Base-by-base conservation (phyloP, 345 rosid species). In the Eucalyptus curtisii region DNA sequence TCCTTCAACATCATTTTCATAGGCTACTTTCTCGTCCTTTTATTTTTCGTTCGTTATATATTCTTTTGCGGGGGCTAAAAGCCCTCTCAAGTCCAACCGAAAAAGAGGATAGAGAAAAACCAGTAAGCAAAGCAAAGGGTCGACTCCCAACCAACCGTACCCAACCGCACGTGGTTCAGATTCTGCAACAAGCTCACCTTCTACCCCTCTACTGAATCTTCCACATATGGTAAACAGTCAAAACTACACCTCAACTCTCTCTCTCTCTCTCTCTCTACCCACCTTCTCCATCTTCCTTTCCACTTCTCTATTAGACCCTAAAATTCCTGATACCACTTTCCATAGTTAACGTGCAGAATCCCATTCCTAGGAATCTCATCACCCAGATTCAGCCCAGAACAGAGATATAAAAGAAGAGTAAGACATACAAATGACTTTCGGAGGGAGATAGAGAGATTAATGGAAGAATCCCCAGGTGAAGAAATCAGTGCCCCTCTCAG, bases 401-500 rank as follows among this genome's bases (percentile, higher is more conserved):
- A 37, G 84, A 11, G 47, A 22, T 19, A 17, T 8, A 17, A 68
- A 68, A 68, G 42, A 3, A 68, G 3, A 3, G 25, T n/a, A 68
- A 19, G 44, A 76, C 20, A 0, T 20, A 76, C 13, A 40, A 22
- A 40, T 76, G 84, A 40, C 47, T 22, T 76, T 10, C 11, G 3
- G 30, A 76, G 82, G 10, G 4, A 76, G 82, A 71, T 11, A 85
- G 49, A 33, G 48, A 47, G 33, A 82, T 31, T 27, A 33, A 89
- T 94, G 95, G 94, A 88, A 88, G 82, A 76, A 76, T 76, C 47
- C 89, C 86, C 89, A 14, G 13, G 88, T 20, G 86, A 90, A 13
- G 93, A 92, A 27, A 94, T 93, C 68, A 88, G 84, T 91, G 81
- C 92, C 37, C 95, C 95, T 90, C 92, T 94, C 30, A 27, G 96